Base-by-base conservation (phyloP, 1,284 basidiomycete species). In the Golubevia pallescens region DNA sequence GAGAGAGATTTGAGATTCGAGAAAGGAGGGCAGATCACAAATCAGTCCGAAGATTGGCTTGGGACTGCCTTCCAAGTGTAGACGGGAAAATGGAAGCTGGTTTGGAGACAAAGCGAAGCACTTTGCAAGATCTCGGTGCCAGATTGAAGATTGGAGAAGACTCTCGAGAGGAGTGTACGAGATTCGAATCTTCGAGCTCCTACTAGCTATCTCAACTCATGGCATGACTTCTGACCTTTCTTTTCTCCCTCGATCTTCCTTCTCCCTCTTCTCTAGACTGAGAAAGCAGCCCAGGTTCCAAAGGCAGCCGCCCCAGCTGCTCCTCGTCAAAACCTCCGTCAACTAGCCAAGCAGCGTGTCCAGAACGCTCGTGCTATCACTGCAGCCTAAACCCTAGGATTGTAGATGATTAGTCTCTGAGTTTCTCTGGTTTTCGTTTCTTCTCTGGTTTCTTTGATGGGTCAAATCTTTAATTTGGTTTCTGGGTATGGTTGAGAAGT, bases 311-410 rank as follows among this genome's bases (percentile, higher is more conserved):
- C 72, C 16, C 64, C 66, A 23, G 71, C 68, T 32, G 58, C 74
- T 16, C 60, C 60, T 13, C 76, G 79, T 58, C 70, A 81, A 42
- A 85, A 83, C 81, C 80, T 77, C 77, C 75, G 82, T 58, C 79
- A 83, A 72, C 70, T 85, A 53, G 82, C 81, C 55, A 70, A 74
- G 67, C 74, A 77, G 72, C 78, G 82, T 48, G 69, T 83, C 57
- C 69, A 74, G 21, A 73, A 73, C 53, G 69, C 76, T 60, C 81
- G 82, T 16, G 32, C 51, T 51, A 28, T 51, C 52, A 51, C 65
- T 38, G 34, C 34, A 5, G 34, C 62, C 54, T 28, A 56, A 56
- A 21, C 54, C 4, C 5, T 56, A 28, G 54, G 10, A 21, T 3
- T 21, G 3, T 56, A 3, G 10, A 56, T 53, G 51, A 28, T 4